Evolutionary conservation across 2,329 filamentous ascomycete genomes (phyloP).

Genomic region (Chrysoporthe deuterocubensis): DNA sequence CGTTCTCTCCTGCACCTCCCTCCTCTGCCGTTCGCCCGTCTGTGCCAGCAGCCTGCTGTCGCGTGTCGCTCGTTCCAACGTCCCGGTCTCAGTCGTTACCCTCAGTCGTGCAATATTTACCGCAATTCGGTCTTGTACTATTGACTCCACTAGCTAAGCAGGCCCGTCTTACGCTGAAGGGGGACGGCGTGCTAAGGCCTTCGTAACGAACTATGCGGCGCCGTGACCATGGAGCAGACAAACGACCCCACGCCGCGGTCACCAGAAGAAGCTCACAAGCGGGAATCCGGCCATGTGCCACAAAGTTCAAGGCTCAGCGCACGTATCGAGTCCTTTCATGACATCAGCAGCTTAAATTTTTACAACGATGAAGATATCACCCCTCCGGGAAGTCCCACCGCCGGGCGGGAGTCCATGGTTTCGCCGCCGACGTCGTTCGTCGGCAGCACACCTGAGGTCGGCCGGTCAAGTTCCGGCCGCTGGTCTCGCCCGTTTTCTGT

Average conservation of each 20-base stretch:
- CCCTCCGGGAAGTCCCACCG: constrained; percentile 15
- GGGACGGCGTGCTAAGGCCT: not conserved
- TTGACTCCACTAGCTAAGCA: not conserved
- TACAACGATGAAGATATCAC: constrained; percentile 55
- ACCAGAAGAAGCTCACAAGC: not conserved
- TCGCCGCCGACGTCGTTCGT: constrained; percentile 43
- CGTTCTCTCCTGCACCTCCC: not conserved
- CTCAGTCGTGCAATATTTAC: not conserved
- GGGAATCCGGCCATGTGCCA: too few species aligned
- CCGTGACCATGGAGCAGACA: constrained; percentile 8
- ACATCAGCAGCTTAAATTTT: constrained; percentile 39
- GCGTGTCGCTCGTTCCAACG: not conserved
- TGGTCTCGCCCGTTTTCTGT: not conserved
- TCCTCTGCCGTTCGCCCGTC: not conserved
- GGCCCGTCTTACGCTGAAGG: not conserved
- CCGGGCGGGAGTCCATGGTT: constrained; percentile 44
- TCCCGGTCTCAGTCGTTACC: not conserved
- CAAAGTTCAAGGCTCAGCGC: constrained; percentile 13
- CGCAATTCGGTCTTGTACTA: not conserved
- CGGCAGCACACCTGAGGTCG: constrained; percentile 4
- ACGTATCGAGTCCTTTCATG: constrained; percentile 38
- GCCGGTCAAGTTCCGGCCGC: not conserved
- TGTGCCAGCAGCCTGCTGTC: not conserved
- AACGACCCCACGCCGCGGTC: not conserved
- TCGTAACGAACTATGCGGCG: not conserved